phyloP scores from a whole-genome alignment of 2,329 filamentous ascomycete genomes.

The Hyphodiscus sp. region DNA sequence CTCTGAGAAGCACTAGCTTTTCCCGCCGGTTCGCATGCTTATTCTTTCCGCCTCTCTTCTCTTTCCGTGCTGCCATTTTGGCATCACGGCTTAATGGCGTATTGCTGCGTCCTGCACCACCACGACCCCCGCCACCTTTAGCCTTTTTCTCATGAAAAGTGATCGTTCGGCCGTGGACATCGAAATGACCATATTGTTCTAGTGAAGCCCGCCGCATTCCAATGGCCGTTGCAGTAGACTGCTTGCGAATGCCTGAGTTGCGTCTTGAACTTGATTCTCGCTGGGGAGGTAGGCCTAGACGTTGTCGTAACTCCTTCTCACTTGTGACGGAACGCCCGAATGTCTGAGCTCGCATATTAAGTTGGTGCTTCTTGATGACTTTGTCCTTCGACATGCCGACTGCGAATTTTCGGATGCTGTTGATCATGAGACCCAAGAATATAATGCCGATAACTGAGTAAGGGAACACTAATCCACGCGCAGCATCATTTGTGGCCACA shows the following conservation, averaged over 20 bases:
- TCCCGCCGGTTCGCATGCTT: conserved; percentile 20
- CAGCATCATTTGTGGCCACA: conserved; percentile 44
- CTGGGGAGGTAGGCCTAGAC: conserved; percentile 31
- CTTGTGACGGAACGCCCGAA: conserved; percentile 47
- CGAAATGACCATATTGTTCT: conserved; percentile 31
- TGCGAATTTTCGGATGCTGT: conserved; percentile 56
- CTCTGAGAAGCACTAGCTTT: conserved; percentile 47
- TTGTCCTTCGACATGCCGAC: conserved; percentile 54
- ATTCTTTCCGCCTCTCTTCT: conserved; percentile 6
- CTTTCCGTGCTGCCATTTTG: conserved; percentile 17
- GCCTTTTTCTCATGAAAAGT: conserved; percentile 29
- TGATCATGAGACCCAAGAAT: conserved; percentile 62
- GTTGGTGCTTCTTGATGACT: conserved; percentile 52
- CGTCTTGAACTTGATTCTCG: conserved; percentile 9
- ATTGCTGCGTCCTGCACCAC: conserved; percentile 19
- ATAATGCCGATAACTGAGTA: conserved; percentile 64
- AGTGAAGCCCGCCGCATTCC: conserved; percentile 22
- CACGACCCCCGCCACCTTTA: conserved; percentile 22
- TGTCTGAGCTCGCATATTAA: conserved; percentile 46
- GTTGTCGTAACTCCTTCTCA: conserved; percentile 40
- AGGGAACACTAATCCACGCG: conserved; percentile 56
- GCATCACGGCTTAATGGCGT: conserved; percentile 21
- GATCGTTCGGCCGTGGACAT: conserved; percentile 30
- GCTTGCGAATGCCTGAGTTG: conserved; percentile 4
- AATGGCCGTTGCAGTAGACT: conserved; percentile 23